These are phyloP conservation scores for Scytalidium lignicola DNA, from an alignment of 2,329 filamentous ascomycete genomes.

Conservation along the genomic window DNA sequence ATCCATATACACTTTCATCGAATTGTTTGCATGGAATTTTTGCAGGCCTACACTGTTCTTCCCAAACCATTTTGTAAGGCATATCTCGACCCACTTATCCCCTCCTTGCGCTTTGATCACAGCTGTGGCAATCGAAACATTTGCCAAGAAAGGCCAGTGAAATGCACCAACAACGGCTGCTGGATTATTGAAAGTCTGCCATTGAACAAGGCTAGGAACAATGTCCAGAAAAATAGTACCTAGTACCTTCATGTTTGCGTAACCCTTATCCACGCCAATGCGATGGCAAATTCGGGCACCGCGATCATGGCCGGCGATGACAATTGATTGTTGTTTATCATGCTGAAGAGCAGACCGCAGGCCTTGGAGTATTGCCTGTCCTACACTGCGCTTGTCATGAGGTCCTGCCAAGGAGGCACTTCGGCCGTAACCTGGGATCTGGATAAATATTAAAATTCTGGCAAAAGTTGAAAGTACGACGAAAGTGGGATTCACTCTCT, in stretches of 20 bases:
- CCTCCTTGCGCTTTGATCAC: conserved; percentile 39
- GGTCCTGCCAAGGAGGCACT: conserved; percentile 28
- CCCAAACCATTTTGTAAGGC: conserved; percentile 28
- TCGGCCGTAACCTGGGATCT: conserved; percentile 42
- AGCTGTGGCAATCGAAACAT: conserved; percentile 35
- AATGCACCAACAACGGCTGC: conserved; percentile 29
- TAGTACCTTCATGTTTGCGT: conserved; percentile 29
- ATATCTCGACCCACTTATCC: conserved; percentile 30
- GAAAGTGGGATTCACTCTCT: neutral
- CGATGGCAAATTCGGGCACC: conserved; percentile 45
- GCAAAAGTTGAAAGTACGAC: neutral
- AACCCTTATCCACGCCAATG: conserved; percentile 36
- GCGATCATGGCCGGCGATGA: conserved; percentile 45
- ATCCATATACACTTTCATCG: conserved; percentile 37
- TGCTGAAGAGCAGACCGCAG: conserved; percentile 28
- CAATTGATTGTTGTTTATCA: conserved; percentile 26
- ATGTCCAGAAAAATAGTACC: conserved; percentile 42
- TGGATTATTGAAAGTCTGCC: conserved; percentile 34
- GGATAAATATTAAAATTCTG: neutral
- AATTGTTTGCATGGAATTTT: conserved; percentile 28
- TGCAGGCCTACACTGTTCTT: conserved; percentile 15
- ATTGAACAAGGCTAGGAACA: conserved; percentile 42
- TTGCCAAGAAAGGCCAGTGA: conserved; percentile 48
- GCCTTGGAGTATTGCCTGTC: conserved; percentile 35
- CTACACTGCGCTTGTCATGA: conserved; percentile 35